Conservation (phyloP, 176 grass and related monocot genomes). For the Tillandsia fasciculata region DNA sequence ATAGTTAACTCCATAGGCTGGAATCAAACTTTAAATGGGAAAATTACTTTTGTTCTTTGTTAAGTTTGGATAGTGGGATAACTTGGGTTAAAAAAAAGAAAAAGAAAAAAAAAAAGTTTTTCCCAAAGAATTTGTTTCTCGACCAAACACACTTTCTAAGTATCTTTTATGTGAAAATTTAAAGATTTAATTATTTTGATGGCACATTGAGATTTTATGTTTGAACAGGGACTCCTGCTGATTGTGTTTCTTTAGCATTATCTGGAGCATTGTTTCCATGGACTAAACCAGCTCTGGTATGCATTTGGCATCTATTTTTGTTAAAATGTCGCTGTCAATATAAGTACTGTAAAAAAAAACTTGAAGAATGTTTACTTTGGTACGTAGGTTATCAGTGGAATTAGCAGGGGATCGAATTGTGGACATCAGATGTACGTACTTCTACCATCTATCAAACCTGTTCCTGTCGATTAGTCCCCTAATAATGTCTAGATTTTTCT, state of each 20-base stretch:
- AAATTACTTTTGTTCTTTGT: too few species aligned
- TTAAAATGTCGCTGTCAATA: slow-evolving; percentile 9
- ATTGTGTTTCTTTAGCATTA: slow-evolving; percentile 53
- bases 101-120: too few species aligned
- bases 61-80: too few species aligned
- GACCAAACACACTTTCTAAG: not conserved
- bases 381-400: slow-evolving; percentile 65
- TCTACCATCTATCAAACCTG: not conserved
- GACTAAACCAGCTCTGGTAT: slow-evolving; percentile 52
- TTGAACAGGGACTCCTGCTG: slow-evolving; percentile 40
- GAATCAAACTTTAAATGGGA: too few species aligned
- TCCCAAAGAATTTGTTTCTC: not conserved
- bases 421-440: slow-evolving; percentile 56
- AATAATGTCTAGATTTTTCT: not conserved
- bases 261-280: slow-evolving; percentile 59
- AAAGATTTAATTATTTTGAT: not conserved
- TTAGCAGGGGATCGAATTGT: slow-evolving; percentile 55
- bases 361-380: slow-evolving; percentile 12
- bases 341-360: not conserved
- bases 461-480: not conserved
- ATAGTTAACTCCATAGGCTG: too few species aligned
- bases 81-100: too few species aligned
- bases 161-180: not conserved
- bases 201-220: not conserved
- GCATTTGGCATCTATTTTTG: slow-evolving; percentile 15